phyloP scores from a whole-genome alignment of 2,329 filamentous ascomycete species.

The Bipolaris zeicola region DNA sequence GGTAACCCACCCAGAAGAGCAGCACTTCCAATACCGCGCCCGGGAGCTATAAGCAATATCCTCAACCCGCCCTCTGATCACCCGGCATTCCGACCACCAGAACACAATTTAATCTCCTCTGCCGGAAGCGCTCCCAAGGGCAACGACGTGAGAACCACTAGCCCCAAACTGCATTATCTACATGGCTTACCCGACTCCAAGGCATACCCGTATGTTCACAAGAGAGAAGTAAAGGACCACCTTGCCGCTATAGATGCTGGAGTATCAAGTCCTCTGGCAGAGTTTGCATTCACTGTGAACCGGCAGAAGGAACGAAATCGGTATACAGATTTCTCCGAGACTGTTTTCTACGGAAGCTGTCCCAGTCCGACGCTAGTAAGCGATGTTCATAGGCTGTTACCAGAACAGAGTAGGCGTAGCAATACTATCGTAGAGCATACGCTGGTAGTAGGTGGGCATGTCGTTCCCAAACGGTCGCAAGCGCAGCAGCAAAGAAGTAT shows the following conservation, averaged over 20 bases:
- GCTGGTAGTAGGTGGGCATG: neutral
- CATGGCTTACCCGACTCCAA: constrained; percentile 22
- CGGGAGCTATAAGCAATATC: neutral
- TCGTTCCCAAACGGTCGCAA: neutral
- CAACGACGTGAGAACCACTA: constrained; percentile 6
- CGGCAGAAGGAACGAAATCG: neutral
- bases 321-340: constrained; percentile 17
- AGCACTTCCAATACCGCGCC: constrained; percentile 7
- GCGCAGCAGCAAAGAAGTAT: neutral
- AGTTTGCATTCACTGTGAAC: neutral
- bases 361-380: neutral
- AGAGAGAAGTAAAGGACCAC: constrained; percentile 24
- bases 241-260: constrained; percentile 22
- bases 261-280: constrained; percentile 17
- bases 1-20: constrained; percentile 21
- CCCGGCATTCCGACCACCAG: neutral
- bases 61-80: neutral
- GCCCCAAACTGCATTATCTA: constrained; percentile 31
- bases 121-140: neutral
- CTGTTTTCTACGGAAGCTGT: constrained; percentile 11
- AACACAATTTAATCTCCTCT: neutral
- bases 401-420: neutral
- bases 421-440: neutral
- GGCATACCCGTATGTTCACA: constrained; percentile 31
- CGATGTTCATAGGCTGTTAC: neutral